phyloP scores from a whole-genome alignment of 1,284 basidiomycete species.

The Irpex sp. region DNA sequence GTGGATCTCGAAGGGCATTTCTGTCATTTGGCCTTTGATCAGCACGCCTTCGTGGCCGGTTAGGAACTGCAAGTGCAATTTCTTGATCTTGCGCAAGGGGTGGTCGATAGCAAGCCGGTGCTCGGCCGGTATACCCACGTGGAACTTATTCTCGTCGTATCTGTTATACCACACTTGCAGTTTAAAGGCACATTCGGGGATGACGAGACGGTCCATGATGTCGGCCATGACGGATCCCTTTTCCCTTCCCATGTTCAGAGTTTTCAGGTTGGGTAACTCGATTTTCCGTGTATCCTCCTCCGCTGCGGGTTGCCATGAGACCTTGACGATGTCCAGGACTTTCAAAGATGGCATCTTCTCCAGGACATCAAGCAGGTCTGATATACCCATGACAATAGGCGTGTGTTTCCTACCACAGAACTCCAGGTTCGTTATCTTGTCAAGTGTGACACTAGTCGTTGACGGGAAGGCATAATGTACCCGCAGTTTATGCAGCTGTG shows the following conservation, averaged over 20 bases:
- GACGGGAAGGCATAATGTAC: constrained; percentile 23
- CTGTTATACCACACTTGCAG: constrained; percentile 26
- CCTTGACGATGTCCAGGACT: constrained; percentile 22
- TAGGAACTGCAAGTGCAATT: constrained; percentile 22
- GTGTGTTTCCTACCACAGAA: constrained; percentile 27
- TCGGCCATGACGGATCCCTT: constrained; percentile 19
- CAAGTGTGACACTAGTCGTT: constrained; percentile 16
- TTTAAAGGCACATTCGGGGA: constrained; percentile 25
- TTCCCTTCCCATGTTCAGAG: constrained; percentile 24
- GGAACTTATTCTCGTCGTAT: constrained; percentile 26
- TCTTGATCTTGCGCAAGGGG: constrained; percentile 23
- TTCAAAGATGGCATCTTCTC: constrained; percentile 24
- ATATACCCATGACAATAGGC: constrained; percentile 21
- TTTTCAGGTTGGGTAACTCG: constrained; percentile 20
- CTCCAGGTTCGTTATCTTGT: constrained; percentile 20
- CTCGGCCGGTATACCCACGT: constrained; percentile 25
- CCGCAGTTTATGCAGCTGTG: constrained; percentile 21
- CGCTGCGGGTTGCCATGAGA: constrained; percentile 19
- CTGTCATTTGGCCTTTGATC: constrained; percentile 20
- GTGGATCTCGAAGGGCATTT: constrained; percentile 24
- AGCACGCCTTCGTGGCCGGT: constrained; percentile 27
- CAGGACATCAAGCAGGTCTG: constrained; percentile 24
- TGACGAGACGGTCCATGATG: constrained; percentile 22
- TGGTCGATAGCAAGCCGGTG: constrained; percentile 20
- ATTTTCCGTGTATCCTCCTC: constrained; percentile 20